Percentiles rank a stretch among this genome's conserved stretches.
These are phyloP conservation scores for Pyricularia sp. DNA, from an alignment of 2,329 filamentous ascomycete genomes.

Conservation along the genomic window DNA sequence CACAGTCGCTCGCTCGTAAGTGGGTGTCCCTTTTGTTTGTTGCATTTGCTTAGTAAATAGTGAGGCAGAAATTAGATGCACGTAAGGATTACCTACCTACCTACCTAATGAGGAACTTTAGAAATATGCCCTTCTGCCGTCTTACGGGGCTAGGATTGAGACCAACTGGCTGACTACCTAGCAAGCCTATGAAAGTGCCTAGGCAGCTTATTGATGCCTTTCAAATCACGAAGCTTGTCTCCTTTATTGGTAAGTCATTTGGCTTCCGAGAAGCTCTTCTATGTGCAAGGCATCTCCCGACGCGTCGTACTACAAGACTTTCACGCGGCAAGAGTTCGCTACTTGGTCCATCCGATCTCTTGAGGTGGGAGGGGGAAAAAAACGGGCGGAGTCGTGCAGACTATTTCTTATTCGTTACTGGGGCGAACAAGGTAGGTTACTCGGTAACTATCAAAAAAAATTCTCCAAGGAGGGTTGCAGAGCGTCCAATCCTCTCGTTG, in stretches of 20 bases:
- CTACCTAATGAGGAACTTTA: neutral
- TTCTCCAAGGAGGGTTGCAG: neutral
- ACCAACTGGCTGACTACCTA: neutral
- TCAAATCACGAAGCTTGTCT: neutral
- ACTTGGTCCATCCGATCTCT: neutral
- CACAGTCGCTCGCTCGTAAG: neutral
- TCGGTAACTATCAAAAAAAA: neutral
- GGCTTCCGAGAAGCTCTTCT: neutral
- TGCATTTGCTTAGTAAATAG: neutral
- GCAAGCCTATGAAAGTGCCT: neutral
- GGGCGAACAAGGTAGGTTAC: neutral
- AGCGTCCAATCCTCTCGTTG: neutral
- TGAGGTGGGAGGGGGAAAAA: neutral
- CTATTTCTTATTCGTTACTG: neutral
- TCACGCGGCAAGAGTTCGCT: neutral
- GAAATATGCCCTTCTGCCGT: neutral
- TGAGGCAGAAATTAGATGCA: neutral
- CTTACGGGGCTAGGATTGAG: neutral
- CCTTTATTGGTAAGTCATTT: neutral
- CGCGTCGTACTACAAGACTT: neutral
- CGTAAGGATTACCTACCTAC: neutral
- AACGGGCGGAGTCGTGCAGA: neutral
- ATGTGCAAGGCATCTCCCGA: neutral
- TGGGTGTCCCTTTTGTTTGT: neutral
- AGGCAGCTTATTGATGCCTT: neutral